Base-by-base conservation (phyloP, 768 basidiomycete genomes). In the Tylopilus sp. region DNA sequence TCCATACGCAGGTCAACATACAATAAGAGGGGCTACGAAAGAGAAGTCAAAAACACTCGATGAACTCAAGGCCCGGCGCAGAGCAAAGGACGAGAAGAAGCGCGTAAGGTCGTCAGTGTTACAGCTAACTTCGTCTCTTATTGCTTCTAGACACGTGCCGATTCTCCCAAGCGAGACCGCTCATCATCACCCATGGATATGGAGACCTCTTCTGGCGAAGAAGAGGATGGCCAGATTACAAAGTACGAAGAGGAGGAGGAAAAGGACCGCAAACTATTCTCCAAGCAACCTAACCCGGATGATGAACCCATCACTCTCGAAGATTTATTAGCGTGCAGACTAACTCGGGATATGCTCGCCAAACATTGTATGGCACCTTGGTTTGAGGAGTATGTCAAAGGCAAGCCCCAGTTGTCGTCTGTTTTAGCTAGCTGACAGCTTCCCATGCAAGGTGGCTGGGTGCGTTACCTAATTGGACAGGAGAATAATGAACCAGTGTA, bases 51-150 rank as follows among this genome's bases (percentile, higher is more conserved):
- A 79, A 48, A 88, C 85, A 62, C 76, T 93, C 9, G 88, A 88
- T 53, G 93, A 93, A 65, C 76, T 97, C 23, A 95, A 88, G 71
- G 90, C 87, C 6, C 86, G 78, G 61, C 79, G 95, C 31, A 89
- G 86, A 60, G 92, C 91, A 9, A 95, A 93, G 71, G 91, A 86
- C 57, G 91, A 95, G 68, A 86, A 87, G 69, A 88, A 85, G 66
- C 79, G 85, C 53, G 94, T 93, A 68, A 56, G 82, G 36, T 45
- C 18, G 31, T 17, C 9, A 17, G 23, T 44, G 17, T 43, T 20
- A 15, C 13, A 21, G 20, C 9, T 39, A 43, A 39, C 43, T 48
- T 40, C 42, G 44, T 57, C 43, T 42, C 50, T 54, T 58, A 57
- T 47, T 21, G 47, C 22, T 20, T 40, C 35, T 56, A 85, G 80